Conservation (phyloP, 768 basidiomycete genomes). For the Boletus subcaerulescens region DNA sequence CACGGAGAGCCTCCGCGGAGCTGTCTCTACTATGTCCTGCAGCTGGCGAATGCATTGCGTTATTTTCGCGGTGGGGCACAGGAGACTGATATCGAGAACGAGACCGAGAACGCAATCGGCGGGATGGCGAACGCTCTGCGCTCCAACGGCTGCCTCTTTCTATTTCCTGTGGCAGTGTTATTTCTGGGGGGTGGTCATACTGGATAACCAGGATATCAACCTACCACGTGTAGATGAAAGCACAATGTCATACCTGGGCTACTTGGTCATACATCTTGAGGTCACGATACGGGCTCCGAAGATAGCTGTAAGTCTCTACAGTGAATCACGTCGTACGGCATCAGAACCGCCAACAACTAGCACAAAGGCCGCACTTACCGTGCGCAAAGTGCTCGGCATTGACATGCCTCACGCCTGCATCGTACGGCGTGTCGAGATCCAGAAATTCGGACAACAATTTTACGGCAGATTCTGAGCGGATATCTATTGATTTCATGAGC, state of each 20-base stretch:
- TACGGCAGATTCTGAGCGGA: conserved; percentile 85
- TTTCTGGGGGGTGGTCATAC: conserved; percentile 55
- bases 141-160: conserved; percentile 30
- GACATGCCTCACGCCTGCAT: conserved; percentile 51
- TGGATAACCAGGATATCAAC: conserved; percentile 26
- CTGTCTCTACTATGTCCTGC: conserved; percentile 1
- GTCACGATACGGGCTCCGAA: conserved; percentile 86
- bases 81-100: conserved; percentile 25
- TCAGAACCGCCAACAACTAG: background rate
- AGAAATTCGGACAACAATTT: conserved; percentile 85
- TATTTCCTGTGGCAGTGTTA: conserved; percentile 34
- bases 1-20: conserved; percentile 5
- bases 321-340: background rate
- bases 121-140: conserved; percentile 17
- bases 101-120: conserved; percentile 27
- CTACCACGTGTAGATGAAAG: background rate
- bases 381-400: conserved; percentile 95
- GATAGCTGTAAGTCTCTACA: conserved; percentile 82
- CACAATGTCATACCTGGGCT: conserved; percentile 60
- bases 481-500: conserved; percentile 89
- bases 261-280: conserved; percentile 76
- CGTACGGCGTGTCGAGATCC: conserved; percentile 66
- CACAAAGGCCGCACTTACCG: conserved; percentile 46
- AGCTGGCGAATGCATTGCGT: background rate
- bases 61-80: conserved; percentile 2